Evolutionary conservation across 192 early-diverging fungal genomes (phyloP).

Genomic region (Kappamyces sp.): DNA sequence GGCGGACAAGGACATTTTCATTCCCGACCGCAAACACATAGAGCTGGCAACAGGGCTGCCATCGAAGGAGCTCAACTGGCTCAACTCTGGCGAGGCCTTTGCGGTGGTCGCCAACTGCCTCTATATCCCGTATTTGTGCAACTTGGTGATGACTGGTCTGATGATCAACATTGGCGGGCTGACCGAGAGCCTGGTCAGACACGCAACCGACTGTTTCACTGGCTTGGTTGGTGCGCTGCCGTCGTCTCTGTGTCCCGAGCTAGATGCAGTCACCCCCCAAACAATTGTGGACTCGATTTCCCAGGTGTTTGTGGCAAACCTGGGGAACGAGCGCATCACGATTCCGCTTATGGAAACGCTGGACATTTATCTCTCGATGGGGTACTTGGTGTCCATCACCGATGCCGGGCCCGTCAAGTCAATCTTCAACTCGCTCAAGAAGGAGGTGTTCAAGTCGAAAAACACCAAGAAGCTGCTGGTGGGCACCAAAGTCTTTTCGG

Average conservation of each 20-base stretch:
- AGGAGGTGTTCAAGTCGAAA: slow-evolving; percentile 42
- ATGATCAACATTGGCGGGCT: slow-evolving; percentile 74
- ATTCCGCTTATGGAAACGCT: slow-evolving; percentile 62
- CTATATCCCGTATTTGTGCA: slow-evolving; percentile 46
- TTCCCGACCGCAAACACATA: slow-evolving; percentile 9
- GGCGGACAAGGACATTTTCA: slow-evolving; percentile 18
- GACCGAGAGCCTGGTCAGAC: slow-evolving; percentile 66
- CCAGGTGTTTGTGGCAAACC: slow-evolving; percentile 21
- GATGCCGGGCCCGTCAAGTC: slow-evolving; percentile 18
- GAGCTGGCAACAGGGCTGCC: slow-evolving; percentile 14
- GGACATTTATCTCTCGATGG: slow-evolving; percentile 52
- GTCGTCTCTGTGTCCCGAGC: not conserved
- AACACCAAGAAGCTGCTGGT: slow-evolving; percentile 63
- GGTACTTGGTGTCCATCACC: not conserved
- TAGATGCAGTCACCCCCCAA: not conserved
- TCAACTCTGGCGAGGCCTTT: slow-evolving; percentile 57
- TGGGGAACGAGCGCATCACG: slow-evolving; percentile 60
- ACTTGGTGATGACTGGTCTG: slow-evolving; percentile 59
- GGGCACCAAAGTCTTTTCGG: slow-evolving; percentile 54
- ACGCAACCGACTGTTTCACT: not conserved
- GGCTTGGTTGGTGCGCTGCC: slow-evolving; percentile 3
- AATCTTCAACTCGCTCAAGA: slow-evolving; percentile 38
- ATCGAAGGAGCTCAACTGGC: slow-evolving; percentile 52
- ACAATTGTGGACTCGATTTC: not conserved
- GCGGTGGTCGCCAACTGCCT: slow-evolving; percentile 54